These are phyloP conservation scores for Yamadazyma oceani DNA, from an alignment of 1,139 yeast species.

Conservation along the genomic window DNA sequence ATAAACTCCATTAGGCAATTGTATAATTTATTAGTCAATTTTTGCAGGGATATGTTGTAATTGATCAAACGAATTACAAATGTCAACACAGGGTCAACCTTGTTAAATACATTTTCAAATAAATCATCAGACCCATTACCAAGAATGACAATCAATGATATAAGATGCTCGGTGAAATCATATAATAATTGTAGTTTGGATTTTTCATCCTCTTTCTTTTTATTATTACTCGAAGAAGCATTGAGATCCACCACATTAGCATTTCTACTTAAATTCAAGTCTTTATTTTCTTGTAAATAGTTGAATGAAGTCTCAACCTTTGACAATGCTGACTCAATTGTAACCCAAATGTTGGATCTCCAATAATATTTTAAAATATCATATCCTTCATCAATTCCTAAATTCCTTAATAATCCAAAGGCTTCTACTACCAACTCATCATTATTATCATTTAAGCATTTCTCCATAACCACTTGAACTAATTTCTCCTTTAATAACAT, in stretches of 20 bases:
- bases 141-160: slow-evolving; percentile 67
- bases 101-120: slow-evolving; percentile 49
- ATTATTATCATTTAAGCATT: slow-evolving; percentile 63
- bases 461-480: slow-evolving; percentile 61
- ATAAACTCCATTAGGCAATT: slow-evolving; percentile 59
- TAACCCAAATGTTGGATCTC: slow-evolving; percentile 75
- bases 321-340: slow-evolving; percentile 49
- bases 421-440: slow-evolving; percentile 79
- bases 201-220: slow-evolving; percentile 33
- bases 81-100: slow-evolving; percentile 39
- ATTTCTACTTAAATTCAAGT: slow-evolving; percentile 7
- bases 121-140: slow-evolving; percentile 66
- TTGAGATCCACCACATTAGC: slow-evolving; percentile 12
- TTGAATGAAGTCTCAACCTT: slow-evolving; percentile 52
- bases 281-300: slow-evolving; percentile 36
- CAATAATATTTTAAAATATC: slow-evolving; percentile 73
- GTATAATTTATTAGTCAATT: slow-evolving; percentile 44
- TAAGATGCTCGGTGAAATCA: slow-evolving; percentile 71
- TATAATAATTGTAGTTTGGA: slow-evolving; percentile 49
- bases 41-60: slow-evolving; percentile 25
- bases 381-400: slow-evolving; percentile 87
- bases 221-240: slow-evolving; percentile 13
- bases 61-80: slow-evolving; percentile 45
- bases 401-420: slow-evolving; percentile 75
- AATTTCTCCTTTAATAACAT: slow-evolving; percentile 69